Percentiles rank a stretch among this genome's conserved stretches.
Conservation (phyloP, 176 grass and related monocot genomes). For the Carex cristatella region DNA sequence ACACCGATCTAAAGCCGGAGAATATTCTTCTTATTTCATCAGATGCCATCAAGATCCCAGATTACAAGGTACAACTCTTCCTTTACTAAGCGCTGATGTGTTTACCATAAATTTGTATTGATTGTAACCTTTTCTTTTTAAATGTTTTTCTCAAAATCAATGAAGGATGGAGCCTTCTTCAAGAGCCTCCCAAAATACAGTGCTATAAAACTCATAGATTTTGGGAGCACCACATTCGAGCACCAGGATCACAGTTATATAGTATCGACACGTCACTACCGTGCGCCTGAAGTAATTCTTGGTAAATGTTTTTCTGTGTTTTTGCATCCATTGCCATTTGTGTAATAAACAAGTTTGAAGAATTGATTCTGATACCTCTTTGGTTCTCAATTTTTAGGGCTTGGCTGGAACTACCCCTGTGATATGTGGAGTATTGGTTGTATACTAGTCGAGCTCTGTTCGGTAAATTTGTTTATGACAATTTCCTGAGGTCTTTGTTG, state of each 20-base stretch:
- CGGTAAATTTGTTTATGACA: conserved; percentile 35
- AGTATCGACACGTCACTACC: conserved; percentile 90
- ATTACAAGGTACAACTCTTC: conserved; percentile 61
- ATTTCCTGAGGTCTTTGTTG: not conserved
- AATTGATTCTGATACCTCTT: conserved; percentile 6
- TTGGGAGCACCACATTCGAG: conserved; percentile 91
- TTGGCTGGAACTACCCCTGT: conserved; percentile 95
- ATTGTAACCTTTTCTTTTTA: conserved; percentile 16
- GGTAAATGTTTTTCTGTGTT: conserved; percentile 36
- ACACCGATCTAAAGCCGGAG: conserved; percentile 97
- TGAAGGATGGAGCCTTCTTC: conserved; percentile 71
- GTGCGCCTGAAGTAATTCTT: conserved; percentile 97
- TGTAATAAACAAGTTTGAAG: not conserved
- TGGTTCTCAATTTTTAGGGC: conserved; percentile 45
- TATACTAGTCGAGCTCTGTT: conserved; percentile 94
- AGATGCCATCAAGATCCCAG: conserved; percentile 62
- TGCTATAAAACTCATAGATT: conserved; percentile 95
- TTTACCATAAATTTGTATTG: not conserved
- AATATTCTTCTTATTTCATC: conserved; percentile 96
- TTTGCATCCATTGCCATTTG: conserved; percentile 14
- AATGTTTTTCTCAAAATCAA: conserved; percentile 53
- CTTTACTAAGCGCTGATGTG: not conserved
- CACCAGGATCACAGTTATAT: conserved; percentile 92
- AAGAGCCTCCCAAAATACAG: conserved; percentile 92
- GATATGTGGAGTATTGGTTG: conserved; percentile 97